Conservation (phyloP, 495 filamentous ascomycete species). For the Podospora sp. region DNA sequence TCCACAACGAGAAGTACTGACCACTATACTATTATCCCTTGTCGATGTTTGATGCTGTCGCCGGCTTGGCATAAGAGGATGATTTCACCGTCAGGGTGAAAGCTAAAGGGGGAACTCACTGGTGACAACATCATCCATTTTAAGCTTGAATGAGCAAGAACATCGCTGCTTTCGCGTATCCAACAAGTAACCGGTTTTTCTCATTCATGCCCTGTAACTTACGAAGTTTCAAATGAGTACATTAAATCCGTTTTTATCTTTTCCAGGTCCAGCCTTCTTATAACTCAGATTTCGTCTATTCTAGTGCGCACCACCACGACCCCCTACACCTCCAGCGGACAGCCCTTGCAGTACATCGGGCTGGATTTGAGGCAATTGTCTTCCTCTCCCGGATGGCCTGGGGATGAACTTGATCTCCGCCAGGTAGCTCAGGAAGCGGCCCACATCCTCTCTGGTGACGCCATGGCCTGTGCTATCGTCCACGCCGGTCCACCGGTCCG, state of each 20-base stretch:
- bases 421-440: slow-evolving; percentile 73
- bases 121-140: no score
- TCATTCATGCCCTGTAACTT: no score
- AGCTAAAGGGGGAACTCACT: no score
- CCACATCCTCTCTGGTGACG: slow-evolving; percentile 69
- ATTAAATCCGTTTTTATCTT: neutral
- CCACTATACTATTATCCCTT: no score
- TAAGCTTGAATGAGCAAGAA: no score
- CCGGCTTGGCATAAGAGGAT: no score
- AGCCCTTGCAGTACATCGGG: slow-evolving; percentile 55
- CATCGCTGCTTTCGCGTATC: no score
- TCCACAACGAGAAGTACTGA: no score
- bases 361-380: slow-evolving; percentile 54
- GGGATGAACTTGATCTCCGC: slow-evolving; percentile 71
- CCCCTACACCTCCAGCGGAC: slow-evolving; percentile 32
- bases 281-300: slow-evolving; percentile 1
- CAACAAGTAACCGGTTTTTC: no score
- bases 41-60: no score
- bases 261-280: neutral
- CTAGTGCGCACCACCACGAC: slow-evolving; percentile 35
- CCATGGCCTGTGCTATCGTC: slow-evolving; percentile 65
- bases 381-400: slow-evolving; percentile 51
- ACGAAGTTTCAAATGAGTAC: neutral
- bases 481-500: slow-evolving; percentile 59
- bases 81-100: no score